Evolutionary conservation across 192 early-diverging fungal species (phyloP).

Genomic region (Linnemannia schmuckeri): DNA sequence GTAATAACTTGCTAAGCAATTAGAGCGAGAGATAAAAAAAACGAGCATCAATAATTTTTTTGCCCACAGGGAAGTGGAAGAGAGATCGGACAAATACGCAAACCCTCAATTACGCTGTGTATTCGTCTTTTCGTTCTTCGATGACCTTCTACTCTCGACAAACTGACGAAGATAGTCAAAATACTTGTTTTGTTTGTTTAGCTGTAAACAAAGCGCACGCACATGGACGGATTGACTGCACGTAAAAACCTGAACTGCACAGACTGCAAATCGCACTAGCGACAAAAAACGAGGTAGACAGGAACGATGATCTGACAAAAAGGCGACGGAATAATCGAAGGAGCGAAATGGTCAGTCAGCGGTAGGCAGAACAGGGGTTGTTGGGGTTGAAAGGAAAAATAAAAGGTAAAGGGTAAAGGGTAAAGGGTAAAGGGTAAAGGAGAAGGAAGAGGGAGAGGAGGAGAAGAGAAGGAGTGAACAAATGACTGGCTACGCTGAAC

Average conservation of each 20-base stretch:
- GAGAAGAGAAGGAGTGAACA: not conserved
- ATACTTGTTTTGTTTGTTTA: not conserved
- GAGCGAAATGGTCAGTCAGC: not conserved
- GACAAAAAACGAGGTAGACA: not conserved
- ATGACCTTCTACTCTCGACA: no score
- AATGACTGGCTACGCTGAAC: not conserved
- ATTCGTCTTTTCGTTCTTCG: not conserved
- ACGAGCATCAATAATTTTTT: not conserved
- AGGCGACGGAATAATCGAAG: not conserved
- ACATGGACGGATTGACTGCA: not conserved
- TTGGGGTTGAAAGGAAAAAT: not conserved
- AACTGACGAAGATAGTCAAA: not conserved
- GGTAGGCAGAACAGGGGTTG: not conserved
- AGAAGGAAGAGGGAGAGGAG: no score
- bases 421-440: not conserved
- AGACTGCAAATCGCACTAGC: not conserved
- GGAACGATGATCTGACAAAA: not conserved
- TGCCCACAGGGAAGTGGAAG: no score
- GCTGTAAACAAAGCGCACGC: not conserved
- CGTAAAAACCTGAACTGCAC: not conserved
- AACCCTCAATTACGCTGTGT: no score
- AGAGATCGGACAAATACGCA: no score
- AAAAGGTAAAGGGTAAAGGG: not conserved
- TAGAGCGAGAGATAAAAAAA: not conserved
- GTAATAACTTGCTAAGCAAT: not conserved